phyloP scores from a whole-genome alignment of 2,329 filamentous ascomycete species.

The Penicillium nordicum region DNA sequence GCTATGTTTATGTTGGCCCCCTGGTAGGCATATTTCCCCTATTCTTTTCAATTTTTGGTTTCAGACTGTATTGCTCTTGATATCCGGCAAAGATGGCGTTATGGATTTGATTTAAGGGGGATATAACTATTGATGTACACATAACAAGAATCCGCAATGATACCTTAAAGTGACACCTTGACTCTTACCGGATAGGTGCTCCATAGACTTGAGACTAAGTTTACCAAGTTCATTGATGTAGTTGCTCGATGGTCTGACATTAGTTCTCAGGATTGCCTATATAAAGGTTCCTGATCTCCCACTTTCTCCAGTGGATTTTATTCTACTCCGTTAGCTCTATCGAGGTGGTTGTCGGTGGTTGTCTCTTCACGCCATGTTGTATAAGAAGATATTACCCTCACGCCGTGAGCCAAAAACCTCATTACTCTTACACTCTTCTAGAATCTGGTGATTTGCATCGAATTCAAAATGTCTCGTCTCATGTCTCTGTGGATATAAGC shows the following conservation, averaged over 20 bases:
- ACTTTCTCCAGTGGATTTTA: neutral
- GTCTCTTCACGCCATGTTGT: neutral
- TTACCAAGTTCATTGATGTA: neutral
- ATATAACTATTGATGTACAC: neutral
- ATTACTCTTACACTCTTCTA: neutral
- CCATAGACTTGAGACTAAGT: neutral
- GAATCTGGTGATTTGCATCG: neutral
- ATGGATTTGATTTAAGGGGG: neutral
- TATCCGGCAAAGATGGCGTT: slow-evolving; percentile 9
- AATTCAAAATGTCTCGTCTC: too few species aligned
- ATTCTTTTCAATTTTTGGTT: neutral
- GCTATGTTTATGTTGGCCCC: slow-evolving; percentile 8
- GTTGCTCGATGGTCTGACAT: neutral
- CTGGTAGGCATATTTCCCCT: slow-evolving; percentile 3
- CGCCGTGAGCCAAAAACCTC: neutral
- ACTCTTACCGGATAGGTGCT: neutral
- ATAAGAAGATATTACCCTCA: neutral
- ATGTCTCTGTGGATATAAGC: neutral
- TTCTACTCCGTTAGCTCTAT: neutral
- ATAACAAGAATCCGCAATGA: slow-evolving; percentile 1
- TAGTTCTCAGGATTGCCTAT: neutral
- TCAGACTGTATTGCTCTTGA: slow-evolving; percentile 6
- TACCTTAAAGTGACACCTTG: neutral
- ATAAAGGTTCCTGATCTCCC: neutral
- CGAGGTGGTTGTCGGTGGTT: neutral